These are phyloP conservation scores for Paraphoma chrysanthemicola DNA, from an alignment of 2,329 filamentous ascomycete genomes.

Conservation along the genomic window DNA sequence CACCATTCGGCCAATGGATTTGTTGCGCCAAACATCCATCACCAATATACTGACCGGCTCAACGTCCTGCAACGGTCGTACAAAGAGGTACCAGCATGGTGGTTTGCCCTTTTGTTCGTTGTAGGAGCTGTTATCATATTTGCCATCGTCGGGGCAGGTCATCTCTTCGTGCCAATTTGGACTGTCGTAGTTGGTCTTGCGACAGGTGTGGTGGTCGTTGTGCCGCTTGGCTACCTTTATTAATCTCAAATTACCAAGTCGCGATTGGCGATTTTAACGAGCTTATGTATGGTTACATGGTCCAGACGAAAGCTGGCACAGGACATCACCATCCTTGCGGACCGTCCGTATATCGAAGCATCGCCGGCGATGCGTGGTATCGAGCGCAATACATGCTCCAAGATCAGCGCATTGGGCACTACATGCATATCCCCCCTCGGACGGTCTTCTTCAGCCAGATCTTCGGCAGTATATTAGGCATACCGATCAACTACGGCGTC, in stretches of 20 bases:
- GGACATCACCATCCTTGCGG: constrained; percentile 65
- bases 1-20: constrained; percentile 30
- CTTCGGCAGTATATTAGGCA: constrained; percentile 64
- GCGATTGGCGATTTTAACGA: constrained; percentile 67
- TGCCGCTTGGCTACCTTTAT: constrained; percentile 67
- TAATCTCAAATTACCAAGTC: constrained; percentile 62
- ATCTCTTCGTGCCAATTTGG: constrained; percentile 66
- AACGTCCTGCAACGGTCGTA: constrained; percentile 66
- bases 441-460: constrained; percentile 68
- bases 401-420: constrained; percentile 70
- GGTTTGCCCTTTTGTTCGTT: constrained; percentile 62
- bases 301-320: constrained; percentile 53
- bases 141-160: constrained; percentile 58
- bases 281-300: constrained; percentile 66
- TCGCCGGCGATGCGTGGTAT: constrained; percentile 67
- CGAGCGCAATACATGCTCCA: constrained; percentile 59
- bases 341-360: constrained; percentile 64
- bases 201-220: constrained; percentile 62
- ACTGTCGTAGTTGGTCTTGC: constrained; percentile 65
- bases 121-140: constrained; percentile 60
- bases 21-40: constrained; percentile 49
- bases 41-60: constrained; percentile 66
- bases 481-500: constrained; percentile 68
- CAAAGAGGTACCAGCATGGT: constrained; percentile 65
- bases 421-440: constrained; percentile 67